Conservation (phyloP, 495 filamentous ascomycete species). For the Tirmania nivea region DNA sequence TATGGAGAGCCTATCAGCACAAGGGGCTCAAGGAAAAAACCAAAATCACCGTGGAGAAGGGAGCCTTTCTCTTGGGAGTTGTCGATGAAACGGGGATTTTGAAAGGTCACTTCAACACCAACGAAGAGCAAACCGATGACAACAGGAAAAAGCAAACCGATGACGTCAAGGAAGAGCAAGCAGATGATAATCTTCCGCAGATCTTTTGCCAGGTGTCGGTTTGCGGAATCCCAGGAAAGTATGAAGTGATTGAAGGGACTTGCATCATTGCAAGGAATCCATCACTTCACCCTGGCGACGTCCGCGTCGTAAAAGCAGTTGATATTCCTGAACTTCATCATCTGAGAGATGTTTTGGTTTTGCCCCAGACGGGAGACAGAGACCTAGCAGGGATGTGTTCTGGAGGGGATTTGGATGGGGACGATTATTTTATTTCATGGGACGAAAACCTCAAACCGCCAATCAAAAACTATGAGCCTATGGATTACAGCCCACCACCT, state of each 20-base stretch:
- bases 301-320: constrained; percentile 71
- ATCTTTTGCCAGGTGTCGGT: constrained; percentile 68
- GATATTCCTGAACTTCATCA: constrained; percentile 50
- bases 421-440: constrained; percentile 92
- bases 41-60: constrained; percentile 54
- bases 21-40: constrained; percentile 86
- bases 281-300: constrained; percentile 81
- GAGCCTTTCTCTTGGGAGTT: constrained; percentile 75
- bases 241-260: constrained; percentile 48
- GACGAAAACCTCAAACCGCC: constrained; percentile 50
- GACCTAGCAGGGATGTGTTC: constrained; percentile 86
- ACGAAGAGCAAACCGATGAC: constrained; percentile 10
- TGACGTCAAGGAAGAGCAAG: constrained; percentile 6
- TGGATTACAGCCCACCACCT: constrained; percentile 41
- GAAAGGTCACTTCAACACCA: constrained; percentile 37
- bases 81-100: constrained; percentile 64
- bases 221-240: constrained; percentile 27
- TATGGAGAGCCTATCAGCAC: constrained; percentile 68
- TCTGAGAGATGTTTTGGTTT: constrained; percentile 63
- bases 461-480: constrained; percentile 48
- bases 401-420: constrained; percentile 86
- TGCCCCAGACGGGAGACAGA: constrained; percentile 64
- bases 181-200: constrained; percentile 38
- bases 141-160: constrained; percentile 9
- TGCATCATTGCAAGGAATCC: constrained; percentile 83